phyloP scores from a whole-genome alignment of 345 rosid species.

The Populus deltoides region DNA sequence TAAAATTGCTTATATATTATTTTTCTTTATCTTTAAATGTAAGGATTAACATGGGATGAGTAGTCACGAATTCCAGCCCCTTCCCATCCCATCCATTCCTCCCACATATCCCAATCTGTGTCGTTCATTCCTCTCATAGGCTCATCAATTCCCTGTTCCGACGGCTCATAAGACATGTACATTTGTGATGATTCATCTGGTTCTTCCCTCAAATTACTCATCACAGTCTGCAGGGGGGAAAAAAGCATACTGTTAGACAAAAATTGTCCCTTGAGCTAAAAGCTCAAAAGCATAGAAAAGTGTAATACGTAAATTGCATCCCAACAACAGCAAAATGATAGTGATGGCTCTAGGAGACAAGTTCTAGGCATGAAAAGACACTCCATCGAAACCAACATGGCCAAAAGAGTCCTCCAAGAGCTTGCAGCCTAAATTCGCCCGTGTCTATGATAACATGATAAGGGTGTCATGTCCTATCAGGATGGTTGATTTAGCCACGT shows the following conservation, averaged over 20 bases:
- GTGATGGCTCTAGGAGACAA: neutral
- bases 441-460: no score
- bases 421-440: neutral
- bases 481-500: neutral
- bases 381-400: neutral
- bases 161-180: conserved; percentile 28
- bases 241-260: neutral
- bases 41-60: conserved; percentile 80
- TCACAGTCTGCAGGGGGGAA: conserved; percentile 43
- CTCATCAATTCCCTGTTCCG: conserved; percentile 44
- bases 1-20: neutral
- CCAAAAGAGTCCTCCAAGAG: neutral
- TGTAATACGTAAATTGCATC: neutral
- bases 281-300: neutral
- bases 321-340: neutral
- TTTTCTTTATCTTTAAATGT: conserved; percentile 32
- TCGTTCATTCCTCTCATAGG: conserved; percentile 58
- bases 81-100: conserved; percentile 99
- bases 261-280: no score
- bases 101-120: conserved; percentile 79
- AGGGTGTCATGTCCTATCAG: neutral
- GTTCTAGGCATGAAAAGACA: neutral
- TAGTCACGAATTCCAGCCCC: conserved; percentile 86
- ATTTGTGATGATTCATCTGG: conserved; percentile 14
- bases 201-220: conserved; percentile 55